phyloP scores from a whole-genome alignment of 2,329 filamentous ascomycete species.

The Chrysosporium keratinophilum region DNA sequence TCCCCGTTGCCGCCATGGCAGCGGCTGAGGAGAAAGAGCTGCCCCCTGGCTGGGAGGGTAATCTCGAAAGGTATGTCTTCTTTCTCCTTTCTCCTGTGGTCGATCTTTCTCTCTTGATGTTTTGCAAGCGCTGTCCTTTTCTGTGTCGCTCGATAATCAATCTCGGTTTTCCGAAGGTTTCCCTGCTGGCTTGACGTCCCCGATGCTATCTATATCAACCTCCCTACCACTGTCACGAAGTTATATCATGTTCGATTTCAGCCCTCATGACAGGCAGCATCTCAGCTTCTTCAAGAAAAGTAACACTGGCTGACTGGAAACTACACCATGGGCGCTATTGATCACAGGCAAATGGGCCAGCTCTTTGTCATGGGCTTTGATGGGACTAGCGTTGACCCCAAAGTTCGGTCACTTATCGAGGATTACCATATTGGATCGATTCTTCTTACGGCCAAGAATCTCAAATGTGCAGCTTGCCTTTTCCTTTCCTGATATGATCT shows the following conservation, averaged over 20 bases:
- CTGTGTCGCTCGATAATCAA: background rate
- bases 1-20: conserved; percentile 27
- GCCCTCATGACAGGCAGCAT: background rate
- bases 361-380: conserved; percentile 60
- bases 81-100: background rate
- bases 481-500: background rate
- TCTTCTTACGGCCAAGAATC: conserved; percentile 53
- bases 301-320: conserved; percentile 33
- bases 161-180: background rate
- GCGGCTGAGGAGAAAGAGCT: conserved; percentile 32
- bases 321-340: conserved; percentile 64
- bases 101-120: background rate
- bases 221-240: background rate
- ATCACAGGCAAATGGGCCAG: conserved; percentile 43
- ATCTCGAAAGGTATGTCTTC: conserved; percentile 54
- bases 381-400: conserved; percentile 51
- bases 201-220: background rate
- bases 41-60: conserved; percentile 55
- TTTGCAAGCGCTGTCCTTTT: background rate
- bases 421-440: conserved; percentile 77
- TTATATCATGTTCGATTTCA: background rate
- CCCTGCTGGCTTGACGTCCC: background rate
- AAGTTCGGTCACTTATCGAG: conserved; percentile 53
- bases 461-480: conserved; percentile 43
- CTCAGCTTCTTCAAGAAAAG: background rate